Conservation (phyloP, 2,329 filamentous ascomycete genomes). For the Colletotrichum incanum region DNA sequence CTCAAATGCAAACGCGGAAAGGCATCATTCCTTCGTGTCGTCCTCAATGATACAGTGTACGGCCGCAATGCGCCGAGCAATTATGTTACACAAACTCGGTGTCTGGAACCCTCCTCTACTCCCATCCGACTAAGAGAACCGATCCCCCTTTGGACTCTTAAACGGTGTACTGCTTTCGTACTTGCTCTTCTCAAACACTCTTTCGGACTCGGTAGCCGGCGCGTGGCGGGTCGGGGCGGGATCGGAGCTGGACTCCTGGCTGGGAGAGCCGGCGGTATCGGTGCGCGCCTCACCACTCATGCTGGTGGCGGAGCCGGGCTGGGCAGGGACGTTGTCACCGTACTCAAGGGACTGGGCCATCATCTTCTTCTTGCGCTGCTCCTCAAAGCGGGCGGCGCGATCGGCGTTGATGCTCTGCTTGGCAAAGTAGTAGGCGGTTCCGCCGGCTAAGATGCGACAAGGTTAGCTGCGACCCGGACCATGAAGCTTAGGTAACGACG, state of each 20-base stretch:
- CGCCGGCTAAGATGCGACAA: slow-evolving; percentile 75
- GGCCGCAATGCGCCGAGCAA: slow-evolving; percentile 15
- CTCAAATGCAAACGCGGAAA: slow-evolving; percentile 3
- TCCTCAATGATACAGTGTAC: slow-evolving; percentile 35
- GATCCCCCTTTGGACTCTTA: slow-evolving; percentile 85
- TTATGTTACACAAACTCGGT: slow-evolving; percentile 37
- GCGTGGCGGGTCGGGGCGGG: slow-evolving; percentile 90
- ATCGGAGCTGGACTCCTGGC: slow-evolving; percentile 81
- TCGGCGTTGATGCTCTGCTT: slow-evolving; percentile 96
- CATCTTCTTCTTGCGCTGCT: slow-evolving; percentile 76
- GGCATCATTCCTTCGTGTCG: slow-evolving; percentile 30
- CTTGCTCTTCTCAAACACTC: slow-evolving; percentile 85
- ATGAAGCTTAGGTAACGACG: slow-evolving; percentile 48
- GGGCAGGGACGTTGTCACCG: slow-evolving; percentile 54
- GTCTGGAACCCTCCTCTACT: not conserved
- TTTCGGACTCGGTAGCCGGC: slow-evolving; percentile 78
- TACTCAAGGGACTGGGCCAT: slow-evolving; percentile 70
- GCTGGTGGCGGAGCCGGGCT: slow-evolving; percentile 53
- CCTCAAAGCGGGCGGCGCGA: slow-evolving; percentile 79
- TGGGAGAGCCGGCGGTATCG: slow-evolving; percentile 74
- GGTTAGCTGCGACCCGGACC: slow-evolving; percentile 41
- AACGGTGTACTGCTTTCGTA: slow-evolving; percentile 88
- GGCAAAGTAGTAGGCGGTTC: slow-evolving; percentile 94
- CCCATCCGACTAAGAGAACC: slow-evolving; percentile 73
- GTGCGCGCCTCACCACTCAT: slow-evolving; percentile 69